Conservation (phyloP, 192 early-diverging fungal species). For the Ambispora gerdemannii region DNA sequence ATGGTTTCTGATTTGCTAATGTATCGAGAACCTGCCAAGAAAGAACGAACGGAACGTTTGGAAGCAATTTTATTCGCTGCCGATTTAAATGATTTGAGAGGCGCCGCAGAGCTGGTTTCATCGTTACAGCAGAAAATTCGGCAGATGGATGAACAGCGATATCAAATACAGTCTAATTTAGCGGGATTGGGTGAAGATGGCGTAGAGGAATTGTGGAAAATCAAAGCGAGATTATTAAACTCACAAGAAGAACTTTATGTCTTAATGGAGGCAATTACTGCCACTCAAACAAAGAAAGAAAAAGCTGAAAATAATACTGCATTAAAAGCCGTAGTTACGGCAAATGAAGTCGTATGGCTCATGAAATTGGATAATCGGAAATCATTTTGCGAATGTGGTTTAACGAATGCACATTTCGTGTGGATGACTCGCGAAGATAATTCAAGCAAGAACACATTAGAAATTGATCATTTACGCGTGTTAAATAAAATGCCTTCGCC, state of each 20-base stretch:
- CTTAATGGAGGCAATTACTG: constrained; percentile 66
- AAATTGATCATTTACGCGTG: constrained; percentile 69
- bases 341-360: constrained; percentile 67
- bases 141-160: constrained; percentile 37
- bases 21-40: constrained; percentile 77
- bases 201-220: constrained; percentile 32
- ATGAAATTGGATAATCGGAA: constrained; percentile 67
- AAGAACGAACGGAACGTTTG: constrained; percentile 65
- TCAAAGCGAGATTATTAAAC: constrained; percentile 31
- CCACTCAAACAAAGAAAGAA: constrained; percentile 53
- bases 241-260: constrained; percentile 64
- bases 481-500: constrained; percentile 61
- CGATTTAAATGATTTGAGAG: constrained; percentile 68
- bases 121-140: constrained; percentile 60
- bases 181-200: constrained; percentile 25
- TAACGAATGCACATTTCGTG: constrained; percentile 61
- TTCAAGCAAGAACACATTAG: constrained; percentile 66
- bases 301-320: constrained; percentile 57
- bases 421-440: constrained; percentile 84
- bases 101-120: constrained; percentile 52
- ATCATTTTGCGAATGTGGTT: constrained; percentile 68
- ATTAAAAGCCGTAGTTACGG: constrained; percentile 51
- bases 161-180: constrained; percentile 36
- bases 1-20: constrained; percentile 76
- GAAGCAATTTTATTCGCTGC: constrained; percentile 76